These are phyloP conservation scores for Diutina ranongensis DNA, from an alignment of 1,139 yeast genomes.

Conservation along the genomic window DNA sequence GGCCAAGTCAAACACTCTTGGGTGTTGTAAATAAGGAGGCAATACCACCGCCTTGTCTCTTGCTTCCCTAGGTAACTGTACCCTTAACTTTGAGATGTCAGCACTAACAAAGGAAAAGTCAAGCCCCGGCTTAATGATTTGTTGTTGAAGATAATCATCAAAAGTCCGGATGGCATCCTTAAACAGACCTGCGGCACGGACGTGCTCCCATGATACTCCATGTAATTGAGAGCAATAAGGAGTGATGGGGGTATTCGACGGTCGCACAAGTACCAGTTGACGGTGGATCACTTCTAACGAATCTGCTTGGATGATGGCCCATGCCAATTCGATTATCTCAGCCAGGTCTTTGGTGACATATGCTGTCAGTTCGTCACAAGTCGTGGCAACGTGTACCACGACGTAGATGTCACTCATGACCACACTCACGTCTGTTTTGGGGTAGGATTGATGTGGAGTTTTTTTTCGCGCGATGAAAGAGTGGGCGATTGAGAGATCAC, in stretches of 20 bases:
- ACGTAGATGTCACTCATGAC: slow-evolving; percentile 51
- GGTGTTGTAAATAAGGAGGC: slow-evolving; percentile 67
- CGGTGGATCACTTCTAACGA: slow-evolving; percentile 24
- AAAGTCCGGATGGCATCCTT: slow-evolving; percentile 48
- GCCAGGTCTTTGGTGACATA: slow-evolving; percentile 52
- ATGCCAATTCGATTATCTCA: slow-evolving; percentile 57
- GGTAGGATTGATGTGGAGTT: not conserved
- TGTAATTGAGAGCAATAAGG: slow-evolving; percentile 45
- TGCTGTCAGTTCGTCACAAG: slow-evolving; percentile 55
- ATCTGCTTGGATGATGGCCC: slow-evolving; percentile 41
- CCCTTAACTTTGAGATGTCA: slow-evolving; percentile 60
- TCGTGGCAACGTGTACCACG: slow-evolving; percentile 52
- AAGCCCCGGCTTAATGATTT: slow-evolving; percentile 25
- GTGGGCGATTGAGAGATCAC: too few relatives aligned
- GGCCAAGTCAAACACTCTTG: slow-evolving; percentile 65
- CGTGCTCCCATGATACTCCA: slow-evolving; percentile 52
- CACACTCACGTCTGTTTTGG: not conserved
- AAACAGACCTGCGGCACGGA: slow-evolving; percentile 41
- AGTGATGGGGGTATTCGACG: slow-evolving; percentile 58
- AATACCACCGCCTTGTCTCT: slow-evolving; percentile 61
- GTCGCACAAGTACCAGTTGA: slow-evolving; percentile 44
- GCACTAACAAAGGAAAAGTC: slow-evolving; percentile 61
- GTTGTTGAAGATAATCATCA: slow-evolving; percentile 35
- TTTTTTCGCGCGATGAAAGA: not conserved
- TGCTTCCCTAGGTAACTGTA: slow-evolving; percentile 72